Evolutionary conservation across 2,329 filamentous ascomycete genomes (phyloP), one percentile per base, ranked within the genome.

Genomic region (Cercospora sp.): DNA sequence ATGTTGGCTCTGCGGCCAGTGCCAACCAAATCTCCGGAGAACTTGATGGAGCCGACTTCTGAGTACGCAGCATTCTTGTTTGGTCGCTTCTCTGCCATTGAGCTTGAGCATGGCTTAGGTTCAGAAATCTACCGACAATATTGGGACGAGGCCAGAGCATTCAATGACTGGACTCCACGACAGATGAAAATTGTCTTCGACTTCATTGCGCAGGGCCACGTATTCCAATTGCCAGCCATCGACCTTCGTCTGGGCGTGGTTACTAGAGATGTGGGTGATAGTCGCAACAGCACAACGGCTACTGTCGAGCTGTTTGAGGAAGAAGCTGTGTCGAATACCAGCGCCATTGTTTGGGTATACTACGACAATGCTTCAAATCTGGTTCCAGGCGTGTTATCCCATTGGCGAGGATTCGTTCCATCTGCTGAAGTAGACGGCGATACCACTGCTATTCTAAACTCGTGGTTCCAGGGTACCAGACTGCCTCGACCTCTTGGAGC

Each of bases 161-260:
- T 66, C 18, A 58, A 45, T n/a, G 34, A 53, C 37, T 62, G 60
- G 28, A 55, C 18, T 43, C 32, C 43, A 40, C 40, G 49, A 59
- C 45, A 66, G 32, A 30, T 66, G 2, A 18, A 43, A 12, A 40
- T 49, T 3, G 60, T 49, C 32, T 59, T 66, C 18, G 40, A 60
- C n/a, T 66, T 66, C 24, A 34, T 62, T 12, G 21, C 28, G 12
- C 12, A 55, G 28, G 32, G 32, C 3, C 21, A 53, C 6, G 24
- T 62, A 2, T 28, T 62, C 13, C 21, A 32, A 3, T 9, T 40
- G 21, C 51, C 49, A 28, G 32, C 53, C 10, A 28, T 40, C 58
- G 12, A 30, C n/a, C 32, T 57, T 24, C 65, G 40, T 34, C 57
- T 66, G 18, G 58, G 65, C 24, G 49, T 66, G 8, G 16, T 66